Evolutionary conservation across 202 grass and related monocot genomes (phyloP), one percentile per base, ranked within the genome.

Genomic region (Eragrostis tef): DNA sequence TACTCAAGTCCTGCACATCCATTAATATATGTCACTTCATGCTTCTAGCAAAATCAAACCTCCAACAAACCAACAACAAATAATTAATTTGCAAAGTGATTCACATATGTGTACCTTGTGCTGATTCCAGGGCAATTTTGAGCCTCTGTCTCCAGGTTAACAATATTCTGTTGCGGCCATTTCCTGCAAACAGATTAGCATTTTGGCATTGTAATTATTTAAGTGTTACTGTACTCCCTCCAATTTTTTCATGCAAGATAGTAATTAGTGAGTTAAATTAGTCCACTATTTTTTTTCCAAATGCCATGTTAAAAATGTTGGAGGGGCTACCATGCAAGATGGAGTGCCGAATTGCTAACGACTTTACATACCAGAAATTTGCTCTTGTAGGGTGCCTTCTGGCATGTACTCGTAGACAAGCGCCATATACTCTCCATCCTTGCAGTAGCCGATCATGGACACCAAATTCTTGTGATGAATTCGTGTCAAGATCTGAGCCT

Each of bases 401-500:
- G 88, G 45, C 88, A 94, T 92, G 29, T 85, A 90, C 87, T 91
- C 87, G 1, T 89, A 94, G 10, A 94, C 75, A 16, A 94, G 87
- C 34, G 79, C 89, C 79, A 80, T n/a, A 54, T 82, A 65, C 11
- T 72, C 44, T 29, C 71, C 77, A 3, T 89, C 90, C 15, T 83
- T 95, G 76, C 86, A 90, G 66, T 92, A 92, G 1, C 93, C 90
- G 42, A 92, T 78, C 71, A 92, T 70, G 15, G 89, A 79, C 3
- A 95, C 80, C 4, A 95, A 50, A 85, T 90, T 90, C 31, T 78
- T 87, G 73, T 95, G 93, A 67, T 92, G 90, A 73, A 95, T 85
- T 24, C 79, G 77, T 2, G 87, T 83, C 15, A 90, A 87, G 43
- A 71, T 79, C 54, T 86, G 66, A 10, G 86, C 90, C 88, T 89